These are phyloP conservation scores for Fusarium beomiforme DNA, from an alignment of 2,329 filamentous ascomycete species.

Conservation along the genomic window DNA sequence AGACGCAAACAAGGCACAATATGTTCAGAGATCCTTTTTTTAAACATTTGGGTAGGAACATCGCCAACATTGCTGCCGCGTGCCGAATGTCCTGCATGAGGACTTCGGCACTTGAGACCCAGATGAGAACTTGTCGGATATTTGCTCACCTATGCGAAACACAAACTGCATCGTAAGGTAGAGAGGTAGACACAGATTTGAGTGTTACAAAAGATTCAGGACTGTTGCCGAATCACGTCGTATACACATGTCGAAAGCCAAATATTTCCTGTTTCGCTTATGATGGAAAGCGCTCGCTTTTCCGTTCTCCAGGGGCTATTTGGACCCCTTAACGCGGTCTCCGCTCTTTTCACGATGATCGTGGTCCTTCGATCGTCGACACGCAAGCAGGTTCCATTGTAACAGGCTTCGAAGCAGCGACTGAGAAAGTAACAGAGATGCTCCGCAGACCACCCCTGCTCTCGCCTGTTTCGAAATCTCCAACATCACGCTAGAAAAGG, in stretches of 20 bases:
- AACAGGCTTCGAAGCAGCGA: conserved; percentile 4
- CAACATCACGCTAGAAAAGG: conserved; percentile 32
- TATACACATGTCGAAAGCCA: conserved; percentile 15
- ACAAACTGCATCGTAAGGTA: conserved; percentile 8
- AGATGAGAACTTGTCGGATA: not conserved
- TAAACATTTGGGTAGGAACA: not conserved
- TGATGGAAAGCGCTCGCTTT: conserved; percentile 4
- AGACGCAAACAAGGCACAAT: not conserved
- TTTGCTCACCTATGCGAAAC: conserved; percentile 19
- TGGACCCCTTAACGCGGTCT: conserved; percentile 14
- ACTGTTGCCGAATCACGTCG: not conserved
- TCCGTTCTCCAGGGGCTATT: conserved; percentile 16
- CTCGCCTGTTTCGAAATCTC: conserved; percentile 20
- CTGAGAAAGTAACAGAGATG: conserved; percentile 14
- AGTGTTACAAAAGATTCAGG: conserved; percentile 11
- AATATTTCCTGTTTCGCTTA: not conserved
- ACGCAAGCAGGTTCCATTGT: conserved; percentile 33
- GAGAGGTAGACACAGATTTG: not conserved
- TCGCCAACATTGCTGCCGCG: not conserved
- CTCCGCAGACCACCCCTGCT: conserved; percentile 21
- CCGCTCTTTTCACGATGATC: conserved; percentile 10
- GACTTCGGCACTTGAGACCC: conserved; percentile 13
- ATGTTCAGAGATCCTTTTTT: not conserved
- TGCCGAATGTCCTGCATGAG: not conserved
- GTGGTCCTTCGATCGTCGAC: conserved; percentile 7